phyloP scores from a whole-genome alignment of 2,329 filamentous ascomycete genomes.

The Xylariaceae sp. region DNA sequence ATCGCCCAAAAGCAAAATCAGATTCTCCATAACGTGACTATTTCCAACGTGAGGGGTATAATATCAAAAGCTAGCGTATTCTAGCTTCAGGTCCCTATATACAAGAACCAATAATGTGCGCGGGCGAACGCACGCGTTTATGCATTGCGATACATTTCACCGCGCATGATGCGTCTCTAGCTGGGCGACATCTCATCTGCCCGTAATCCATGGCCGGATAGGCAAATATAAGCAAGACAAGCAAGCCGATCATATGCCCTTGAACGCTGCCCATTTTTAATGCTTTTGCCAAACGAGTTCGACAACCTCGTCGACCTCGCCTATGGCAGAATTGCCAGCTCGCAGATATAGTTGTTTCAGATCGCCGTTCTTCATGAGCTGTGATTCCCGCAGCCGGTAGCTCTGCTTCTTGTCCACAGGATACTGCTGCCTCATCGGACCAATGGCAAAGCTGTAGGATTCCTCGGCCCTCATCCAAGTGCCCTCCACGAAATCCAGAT shows the following conservation, averaged over 20 bases:
- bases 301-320: constrained; percentile 51
- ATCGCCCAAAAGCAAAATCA: too few species aligned
- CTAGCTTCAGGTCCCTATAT: too few species aligned
- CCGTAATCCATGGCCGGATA: too few species aligned
- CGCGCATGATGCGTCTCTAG: too few species aligned
- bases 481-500: constrained; percentile 52
- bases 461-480: constrained; percentile 54
- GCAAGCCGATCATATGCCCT: not conserved
- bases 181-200: too few species aligned
- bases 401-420: constrained; percentile 51
- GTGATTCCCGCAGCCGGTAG: constrained; percentile 50
- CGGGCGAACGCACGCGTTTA: too few species aligned
- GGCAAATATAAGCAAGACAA: not conserved
- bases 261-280: constrained; percentile 15
- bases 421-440: constrained; percentile 49
- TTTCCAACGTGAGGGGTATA: too few species aligned
- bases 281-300: constrained; percentile 52
- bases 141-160: too few species aligned
- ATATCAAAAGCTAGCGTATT: too few species aligned
- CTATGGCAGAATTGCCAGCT: constrained; percentile 42
- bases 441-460: constrained; percentile 57
- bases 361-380: constrained; percentile 42
- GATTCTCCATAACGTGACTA: too few species aligned
- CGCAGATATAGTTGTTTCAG: constrained; percentile 61
- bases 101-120: too few species aligned